Base-by-base conservation (phyloP, 108 stramenopile genomes). In the Skeletonema marinoi region DNA sequence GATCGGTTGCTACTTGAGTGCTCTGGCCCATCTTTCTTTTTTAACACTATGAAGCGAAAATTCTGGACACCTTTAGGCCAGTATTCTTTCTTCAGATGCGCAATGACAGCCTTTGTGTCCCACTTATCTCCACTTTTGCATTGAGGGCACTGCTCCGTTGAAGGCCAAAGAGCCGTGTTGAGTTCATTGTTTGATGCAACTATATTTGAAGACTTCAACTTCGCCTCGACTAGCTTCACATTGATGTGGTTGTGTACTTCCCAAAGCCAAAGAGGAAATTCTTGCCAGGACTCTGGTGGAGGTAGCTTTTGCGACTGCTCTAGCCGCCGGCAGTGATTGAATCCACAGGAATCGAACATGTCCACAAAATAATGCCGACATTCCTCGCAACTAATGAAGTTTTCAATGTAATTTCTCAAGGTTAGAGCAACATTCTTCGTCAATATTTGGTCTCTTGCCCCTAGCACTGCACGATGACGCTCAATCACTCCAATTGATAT, bases 231-330 rank as follows among this genome's bases (percentile, higher is more conserved):
- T 62, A 95, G 71, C 60, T 91, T 79, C 10, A 79, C 69, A 80
- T 92, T 92, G 17, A 95, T 90, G 59, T 78, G 88, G 81, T 95
- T 95, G 78, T 95, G 94, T 29, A 82, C 78, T 70, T 94, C 90
- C 56, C 67, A 88, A 12, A 94, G 81, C 90, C 94, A 93, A 6
- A 91, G 41, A 5, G 90, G 86, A 36, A 89, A 75, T 66, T 95
- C 80, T 66, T 76, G 79, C 90, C 90, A 92, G 5, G 86, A 81
- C 10, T 81, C 68, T 32, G 82, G 70, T 17, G 79, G 63, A 13
- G 82, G 83, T 38, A 72, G 30, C 63, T 79, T 51, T 54, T 71
- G 33, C 3, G 77, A 63, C 61, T 86, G 78, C 31, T 79, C 72
- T 19, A 94, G 79, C 17, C 93, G 85, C 32, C 71, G 65, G 79